phyloP scores from a whole-genome alignment of 2,329 filamentous ascomycete species.

The Tolypocladium capitatum region DNA sequence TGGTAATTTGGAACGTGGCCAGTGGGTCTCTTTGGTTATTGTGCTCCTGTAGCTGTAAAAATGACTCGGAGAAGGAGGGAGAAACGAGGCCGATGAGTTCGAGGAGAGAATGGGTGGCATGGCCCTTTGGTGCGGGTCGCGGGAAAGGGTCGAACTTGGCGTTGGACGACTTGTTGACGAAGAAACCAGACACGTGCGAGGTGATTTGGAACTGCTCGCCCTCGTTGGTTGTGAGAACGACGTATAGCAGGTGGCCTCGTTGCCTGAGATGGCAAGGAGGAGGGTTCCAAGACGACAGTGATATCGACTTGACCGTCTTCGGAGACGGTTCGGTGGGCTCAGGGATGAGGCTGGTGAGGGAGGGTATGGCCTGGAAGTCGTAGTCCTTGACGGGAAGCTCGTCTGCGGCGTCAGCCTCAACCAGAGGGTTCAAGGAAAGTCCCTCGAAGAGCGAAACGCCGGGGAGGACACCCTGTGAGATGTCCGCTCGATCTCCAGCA shows the following conservation, averaged over 20 bases:
- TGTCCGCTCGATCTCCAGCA: conserved; percentile 76
- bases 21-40: conserved; percentile 79
- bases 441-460: conserved; percentile 80
- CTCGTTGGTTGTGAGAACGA: conserved; percentile 80
- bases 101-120: conserved; percentile 74
- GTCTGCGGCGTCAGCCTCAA: conserved; percentile 10
- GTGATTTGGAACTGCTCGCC: conserved; percentile 93
- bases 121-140: conserved; percentile 62
- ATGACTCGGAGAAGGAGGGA: conserved; percentile 65
- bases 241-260: conserved; percentile 83
- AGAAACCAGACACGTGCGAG: conserved; percentile 87
- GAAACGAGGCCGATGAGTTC: conserved; percentile 68
- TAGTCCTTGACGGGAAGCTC: conserved; percentile 50
- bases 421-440: conserved; percentile 42
- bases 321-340: conserved; percentile 53
- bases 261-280: conserved; percentile 84
- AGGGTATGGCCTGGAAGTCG: conserved; percentile 58
- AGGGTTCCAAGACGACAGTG: conserved; percentile 90
- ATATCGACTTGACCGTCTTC: conserved; percentile 82
- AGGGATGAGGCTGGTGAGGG: conserved; percentile 60
- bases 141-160: conserved; percentile 88
- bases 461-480: conserved; percentile 71
- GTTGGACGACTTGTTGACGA: conserved; percentile 91
- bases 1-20: conserved; percentile 89
- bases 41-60: conserved; percentile 67